phyloP scores from a whole-genome alignment of 345 rosid species.

The Ceriops decandra region DNA sequence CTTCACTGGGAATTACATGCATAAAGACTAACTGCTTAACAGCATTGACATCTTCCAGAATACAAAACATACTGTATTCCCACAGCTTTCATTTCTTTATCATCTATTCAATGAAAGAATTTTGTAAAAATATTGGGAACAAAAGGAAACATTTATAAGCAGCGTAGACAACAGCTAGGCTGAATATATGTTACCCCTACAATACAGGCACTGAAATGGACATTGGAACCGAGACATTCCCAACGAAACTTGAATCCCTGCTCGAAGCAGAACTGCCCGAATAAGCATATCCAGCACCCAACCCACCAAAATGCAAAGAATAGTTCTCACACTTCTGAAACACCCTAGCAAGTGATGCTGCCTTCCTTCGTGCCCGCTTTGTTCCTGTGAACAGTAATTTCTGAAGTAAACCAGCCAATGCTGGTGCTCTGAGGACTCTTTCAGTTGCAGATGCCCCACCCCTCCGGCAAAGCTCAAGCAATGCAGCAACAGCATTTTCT shows the following conservation, averaged over 20 bases:
- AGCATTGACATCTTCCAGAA: slow-evolving; percentile 15
- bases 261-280: slow-evolving; percentile 50
- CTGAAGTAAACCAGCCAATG: slow-evolving; percentile 77
- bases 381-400: slow-evolving; percentile 83
- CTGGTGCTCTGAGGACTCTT: slow-evolving; percentile 73
- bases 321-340: slow-evolving; percentile 72
- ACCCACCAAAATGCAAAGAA: slow-evolving; percentile 47
- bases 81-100: slow-evolving; percentile 23
- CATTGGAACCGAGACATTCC: slow-evolving; percentile 68
- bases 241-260: slow-evolving; percentile 44
- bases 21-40: slow-evolving; percentile 2
- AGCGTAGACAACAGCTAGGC: slow-evolving; percentile 6
- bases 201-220: slow-evolving; percentile 69
- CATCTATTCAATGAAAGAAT: slow-evolving; percentile 55
- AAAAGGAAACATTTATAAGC: slow-evolving; percentile 23
- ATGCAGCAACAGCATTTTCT: slow-evolving; percentile 91
- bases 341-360: slow-evolving; percentile 90
- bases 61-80: slow-evolving; percentile 14
- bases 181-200: slow-evolving; percentile 36
- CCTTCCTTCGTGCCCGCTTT: slow-evolving; percentile 93
- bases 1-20: slow-evolving; percentile 10
- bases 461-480: slow-evolving; percentile 81
- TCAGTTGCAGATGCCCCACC: slow-evolving; percentile 77
- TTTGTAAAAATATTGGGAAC: slow-evolving; percentile 23
- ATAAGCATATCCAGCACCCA: slow-evolving; percentile 59